Percentiles rank a stretch among this genome's conserved stretches.
Evolutionary conservation across 441 rosid species (phyloP).

Genomic region (Erysimum pusillum): DNA sequence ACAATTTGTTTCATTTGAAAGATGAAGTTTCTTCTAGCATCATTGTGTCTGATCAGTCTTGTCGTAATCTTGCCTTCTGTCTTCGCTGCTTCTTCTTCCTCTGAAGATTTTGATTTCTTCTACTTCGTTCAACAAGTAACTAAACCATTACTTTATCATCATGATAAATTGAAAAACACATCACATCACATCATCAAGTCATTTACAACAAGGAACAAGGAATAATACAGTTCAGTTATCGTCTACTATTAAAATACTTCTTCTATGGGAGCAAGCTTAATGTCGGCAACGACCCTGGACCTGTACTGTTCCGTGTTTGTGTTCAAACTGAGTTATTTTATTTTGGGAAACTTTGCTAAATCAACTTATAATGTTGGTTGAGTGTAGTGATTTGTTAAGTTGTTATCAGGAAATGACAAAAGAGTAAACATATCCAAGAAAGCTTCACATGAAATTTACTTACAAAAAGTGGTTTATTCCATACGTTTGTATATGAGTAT

Average conservation of each 20-base stretch:
- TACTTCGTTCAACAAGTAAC: conserved; percentile 89
- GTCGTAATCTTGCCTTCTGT: conserved; percentile 44
- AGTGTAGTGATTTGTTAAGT: background rate
- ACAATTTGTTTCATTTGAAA: background rate
- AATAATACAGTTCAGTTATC: background rate
- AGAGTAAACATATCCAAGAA: background rate
- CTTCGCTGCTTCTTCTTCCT: conserved; percentile 51
- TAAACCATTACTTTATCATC: background rate
- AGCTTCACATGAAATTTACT: background rate
- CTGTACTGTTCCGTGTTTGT: conserved; percentile 25
- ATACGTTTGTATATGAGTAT: background rate
- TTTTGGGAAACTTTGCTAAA: background rate
- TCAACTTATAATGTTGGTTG: background rate
- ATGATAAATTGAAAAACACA: no score
- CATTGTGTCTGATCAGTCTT: conserved; percentile 36
- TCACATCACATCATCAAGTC: no score
- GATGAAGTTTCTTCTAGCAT: conserved; percentile 39
- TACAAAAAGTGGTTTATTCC: background rate
- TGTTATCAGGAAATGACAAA: background rate
- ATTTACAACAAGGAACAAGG: no score
- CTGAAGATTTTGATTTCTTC: conserved; percentile 84
- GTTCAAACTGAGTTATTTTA: background rate
- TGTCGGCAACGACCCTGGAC: conserved; percentile 32
- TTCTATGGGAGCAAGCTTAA: background rate
- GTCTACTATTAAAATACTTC: conserved; percentile 28